Evolutionary conservation across 768 basidiomycete genomes (phyloP), one percentile per base, ranked within the genome.

Genomic region (Ramaria sp.): DNA sequence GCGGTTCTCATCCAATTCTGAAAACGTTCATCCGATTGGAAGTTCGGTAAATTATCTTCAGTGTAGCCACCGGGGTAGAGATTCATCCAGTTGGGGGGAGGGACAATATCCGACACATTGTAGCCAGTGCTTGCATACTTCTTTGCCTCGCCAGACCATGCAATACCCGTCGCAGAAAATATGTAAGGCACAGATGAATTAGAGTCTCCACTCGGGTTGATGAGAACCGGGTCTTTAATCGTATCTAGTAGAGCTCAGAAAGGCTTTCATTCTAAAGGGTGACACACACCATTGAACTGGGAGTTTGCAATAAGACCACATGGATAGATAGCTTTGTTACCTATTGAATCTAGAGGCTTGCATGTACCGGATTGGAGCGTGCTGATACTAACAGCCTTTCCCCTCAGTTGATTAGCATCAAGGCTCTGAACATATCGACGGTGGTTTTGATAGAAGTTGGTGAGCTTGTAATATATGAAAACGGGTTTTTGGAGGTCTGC

Each of bases 1-100:
- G 96, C 91, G 1, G 94, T 96, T 56, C 95, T 81, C 96, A 99
- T 99, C 96, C 96, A 99, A 65, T 95, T 94, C 69, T 98, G 95
- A 74, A 99, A 98, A 62, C 88, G 93, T 67, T 97, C 88, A 63
- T 98, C 84, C 1, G 61, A 60, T 50, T 73, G 70, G 34, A 98
- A 72, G 64, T 96, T 71, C 18, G 84, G 82, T 15, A 78, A 78
- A 58, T 74, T 79, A 4, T 68, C 67, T 1, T 69, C 64, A 3
- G 80, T 81, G 69, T 96, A 97, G 54, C 77, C 77, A 57, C 85
- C 66, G 1, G 91, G 90, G 70, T 74, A 97, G 52, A 76, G 76
- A 30, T 66, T 63, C 1, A 61, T 66, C 96, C 96, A 99, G 69
- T 96, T 97, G 5, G 96, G 96, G 27, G 96, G 96, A 5, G 95